Evolutionary conservation across 2,329 filamentous ascomycete species (phyloP).

Genomic region (Arachnomyces sp.): DNA sequence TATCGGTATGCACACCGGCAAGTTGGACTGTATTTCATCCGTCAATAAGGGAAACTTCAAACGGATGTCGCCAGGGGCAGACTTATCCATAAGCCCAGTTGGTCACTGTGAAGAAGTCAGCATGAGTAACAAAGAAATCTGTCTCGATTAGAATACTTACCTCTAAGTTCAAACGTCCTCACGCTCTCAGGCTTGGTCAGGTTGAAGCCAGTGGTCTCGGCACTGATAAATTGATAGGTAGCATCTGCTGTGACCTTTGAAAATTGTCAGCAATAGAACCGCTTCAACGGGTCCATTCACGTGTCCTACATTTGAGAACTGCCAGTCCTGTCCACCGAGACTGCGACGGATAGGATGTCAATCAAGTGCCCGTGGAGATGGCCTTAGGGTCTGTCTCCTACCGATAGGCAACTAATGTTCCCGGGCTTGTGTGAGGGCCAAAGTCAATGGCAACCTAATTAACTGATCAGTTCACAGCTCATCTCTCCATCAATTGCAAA

Average conservation of each 20-base stretch:
- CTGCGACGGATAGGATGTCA: conserved; percentile 20
- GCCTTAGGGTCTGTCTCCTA: conserved; percentile 7
- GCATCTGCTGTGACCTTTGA: neutral
- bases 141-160: conserved; percentile 9
- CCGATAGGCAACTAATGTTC: conserved; percentile 47
- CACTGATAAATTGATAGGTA: conserved; percentile 48
- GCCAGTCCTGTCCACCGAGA: conserved; percentile 52
- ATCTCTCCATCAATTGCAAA: neutral
- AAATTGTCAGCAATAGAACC: too few relatives aligned
- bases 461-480: conserved; percentile 1
- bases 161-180: conserved; percentile 47
- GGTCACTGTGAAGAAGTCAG: conserved; percentile 34
- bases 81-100: conserved; percentile 51
- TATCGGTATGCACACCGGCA: conserved; percentile 42
- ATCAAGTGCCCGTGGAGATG: neutral
- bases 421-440: conserved; percentile 42
- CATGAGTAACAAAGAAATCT: conserved; percentile 2
- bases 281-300: conserved; percentile 26
- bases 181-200: conserved; percentile 37
- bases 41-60: conserved; percentile 11
- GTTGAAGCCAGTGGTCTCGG: conserved; percentile 38
- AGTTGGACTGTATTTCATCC: conserved; percentile 42
- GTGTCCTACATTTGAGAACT: conserved; percentile 47
- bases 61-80: neutral
- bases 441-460: conserved; percentile 44